These are phyloP conservation scores for Amniculicola lignicola DNA, from an alignment of 495 filamentous ascomycete species.

Conservation along the genomic window DNA sequence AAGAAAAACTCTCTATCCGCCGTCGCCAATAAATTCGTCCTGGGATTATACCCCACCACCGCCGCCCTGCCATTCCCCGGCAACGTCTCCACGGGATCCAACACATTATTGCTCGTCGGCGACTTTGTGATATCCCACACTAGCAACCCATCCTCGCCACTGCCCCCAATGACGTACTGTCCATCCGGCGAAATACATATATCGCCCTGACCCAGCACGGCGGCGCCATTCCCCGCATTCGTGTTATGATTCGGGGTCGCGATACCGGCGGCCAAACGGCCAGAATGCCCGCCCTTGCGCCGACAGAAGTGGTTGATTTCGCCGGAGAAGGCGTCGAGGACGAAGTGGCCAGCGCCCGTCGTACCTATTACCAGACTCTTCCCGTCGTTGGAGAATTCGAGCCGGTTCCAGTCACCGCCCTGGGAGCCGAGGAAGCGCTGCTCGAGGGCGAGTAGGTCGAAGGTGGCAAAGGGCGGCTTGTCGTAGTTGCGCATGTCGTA, in stretches of 20 bases:
- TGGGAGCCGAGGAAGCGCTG: constrained; percentile 51
- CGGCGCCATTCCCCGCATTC: constrained; percentile 36
- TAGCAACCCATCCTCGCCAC: constrained; percentile 60
- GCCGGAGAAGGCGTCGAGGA: constrained; percentile 88
- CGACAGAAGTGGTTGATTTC: constrained; percentile 60
- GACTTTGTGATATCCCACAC: constrained; percentile 72
- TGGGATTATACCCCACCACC: constrained; percentile 82
- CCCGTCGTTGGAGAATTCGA: constrained; percentile 94
- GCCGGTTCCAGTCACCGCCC: constrained; percentile 67
- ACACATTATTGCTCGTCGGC: constrained; percentile 52
- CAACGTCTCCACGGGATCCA: constrained; percentile 64
- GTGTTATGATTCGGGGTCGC: constrained; percentile 36
- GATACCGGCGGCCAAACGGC: constrained; percentile 52
- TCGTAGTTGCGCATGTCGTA: constrained; percentile 94
- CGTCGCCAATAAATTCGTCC: constrained; percentile 83
- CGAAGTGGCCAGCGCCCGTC: constrained; percentile 73
- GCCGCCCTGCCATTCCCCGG: constrained; percentile 65
- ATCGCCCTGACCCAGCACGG: constrained; percentile 64
- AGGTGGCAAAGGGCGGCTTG: constrained; percentile 80
- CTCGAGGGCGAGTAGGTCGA: constrained; percentile 66
- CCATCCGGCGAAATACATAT: constrained; percentile 86
- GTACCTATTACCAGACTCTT: constrained; percentile 81
- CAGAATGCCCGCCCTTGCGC: constrained; percentile 46
- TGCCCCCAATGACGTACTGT: constrained; percentile 76
- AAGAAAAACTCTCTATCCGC: constrained; percentile 86